Evolutionary conservation across 345 rosid species (phyloP).

Genomic region (Excoecaria cochinchinensis): DNA sequence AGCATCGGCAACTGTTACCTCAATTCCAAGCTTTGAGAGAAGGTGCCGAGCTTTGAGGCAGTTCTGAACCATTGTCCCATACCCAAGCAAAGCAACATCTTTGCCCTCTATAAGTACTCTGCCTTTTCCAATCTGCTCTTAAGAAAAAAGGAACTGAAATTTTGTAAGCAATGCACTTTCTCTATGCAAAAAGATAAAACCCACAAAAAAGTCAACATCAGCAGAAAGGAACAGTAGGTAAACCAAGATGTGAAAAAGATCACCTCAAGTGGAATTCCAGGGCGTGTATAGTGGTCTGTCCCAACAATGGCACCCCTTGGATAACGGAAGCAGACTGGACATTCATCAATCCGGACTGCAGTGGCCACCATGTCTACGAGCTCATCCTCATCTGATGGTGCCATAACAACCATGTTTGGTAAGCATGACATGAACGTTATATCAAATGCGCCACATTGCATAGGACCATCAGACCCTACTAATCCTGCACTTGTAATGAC

Average conservation of each 20-base stretch:
- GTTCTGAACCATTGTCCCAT: slow-evolving; percentile 91
- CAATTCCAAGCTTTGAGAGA: slow-evolving; percentile 73
- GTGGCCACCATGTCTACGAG: slow-evolving; percentile 89
- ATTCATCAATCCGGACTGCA: slow-evolving; percentile 65
- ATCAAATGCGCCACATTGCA: slow-evolving; percentile 84
- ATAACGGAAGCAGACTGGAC: slow-evolving; percentile 83
- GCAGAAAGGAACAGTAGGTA: slow-evolving; percentile 1
- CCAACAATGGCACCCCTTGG: slow-evolving; percentile 74
- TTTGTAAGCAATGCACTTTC: neutral
- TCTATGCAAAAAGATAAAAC: neutral
- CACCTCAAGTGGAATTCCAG: slow-evolving; percentile 79
- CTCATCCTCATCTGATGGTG: slow-evolving; percentile 87
- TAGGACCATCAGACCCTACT: slow-evolving; percentile 88
- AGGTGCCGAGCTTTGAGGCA: slow-evolving; percentile 82
- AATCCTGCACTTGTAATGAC: slow-evolving; percentile 86
- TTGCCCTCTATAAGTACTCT: slow-evolving; percentile 70
- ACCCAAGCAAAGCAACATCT: slow-evolving; percentile 87
- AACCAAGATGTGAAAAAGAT: slow-evolving; percentile 14
- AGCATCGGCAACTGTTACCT: slow-evolving; percentile 89
- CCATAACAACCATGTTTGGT: slow-evolving; percentile 98
- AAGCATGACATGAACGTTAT: slow-evolving; percentile 91
- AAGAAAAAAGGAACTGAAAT: slow-evolving; percentile 7
- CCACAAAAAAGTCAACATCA: slow-evolving; percentile 1
- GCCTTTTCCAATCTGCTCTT: slow-evolving; percentile 80
- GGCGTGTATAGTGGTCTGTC: slow-evolving; percentile 38